Percentiles rank a stretch among this genome's conserved stretches.
phyloP scores from a whole-genome alignment of 2,329 filamentous ascomycete genomes.

The Penicillium oxalicum region DNA sequence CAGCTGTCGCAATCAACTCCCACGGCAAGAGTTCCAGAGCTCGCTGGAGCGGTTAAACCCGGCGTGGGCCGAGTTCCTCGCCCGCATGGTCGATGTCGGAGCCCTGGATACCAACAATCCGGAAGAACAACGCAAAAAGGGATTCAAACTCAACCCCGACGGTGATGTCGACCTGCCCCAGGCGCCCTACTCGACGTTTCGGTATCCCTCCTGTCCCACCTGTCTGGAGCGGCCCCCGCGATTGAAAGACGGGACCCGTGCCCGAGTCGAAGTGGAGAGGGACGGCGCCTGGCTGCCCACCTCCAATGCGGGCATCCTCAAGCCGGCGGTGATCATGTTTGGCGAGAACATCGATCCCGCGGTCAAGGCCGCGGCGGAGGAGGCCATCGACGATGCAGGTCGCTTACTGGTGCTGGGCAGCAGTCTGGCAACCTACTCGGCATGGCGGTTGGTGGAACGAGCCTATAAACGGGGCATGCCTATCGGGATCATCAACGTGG shows the following conservation, averaged over 20 bases:
- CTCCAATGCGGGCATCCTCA: slow-evolving; percentile 72
- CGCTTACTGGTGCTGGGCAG: slow-evolving; percentile 77
- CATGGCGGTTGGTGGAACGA: slow-evolving; percentile 79
- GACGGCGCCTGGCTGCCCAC: slow-evolving; percentile 71
- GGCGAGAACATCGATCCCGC: slow-evolving; percentile 71
- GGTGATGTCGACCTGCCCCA: slow-evolving; percentile 87
- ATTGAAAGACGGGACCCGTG: slow-evolving; percentile 49
- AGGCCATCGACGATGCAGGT: slow-evolving; percentile 69
- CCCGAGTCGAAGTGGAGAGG: slow-evolving; percentile 61
- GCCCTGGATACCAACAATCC: slow-evolving; percentile 74
- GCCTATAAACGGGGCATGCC: slow-evolving; percentile 78
- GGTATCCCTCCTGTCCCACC: slow-evolving; percentile 81
- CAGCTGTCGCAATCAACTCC: slow-evolving; percentile 66
- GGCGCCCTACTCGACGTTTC: slow-evolving; percentile 81
- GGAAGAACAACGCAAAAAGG: slow-evolving; percentile 58
- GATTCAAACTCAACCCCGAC: slow-evolving; percentile 82
- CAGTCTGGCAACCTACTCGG: slow-evolving; percentile 89
- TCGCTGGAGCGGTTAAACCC: slow-evolving; percentile 76
- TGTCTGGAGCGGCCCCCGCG: slow-evolving; percentile 63
- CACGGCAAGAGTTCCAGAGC: slow-evolving; percentile 68
- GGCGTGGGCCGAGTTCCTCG: slow-evolving; percentile 71
- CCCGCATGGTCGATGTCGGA: slow-evolving; percentile 64
- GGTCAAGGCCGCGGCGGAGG: slow-evolving; percentile 71
- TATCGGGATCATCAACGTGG: slow-evolving; percentile 78
- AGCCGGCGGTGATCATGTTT: slow-evolving; percentile 94